Percentiles rank a stretch among this genome's conserved stretches.
phyloP scores from a whole-genome alignment of 305 asterid genomes.

The Fraxinus platypoda region DNA sequence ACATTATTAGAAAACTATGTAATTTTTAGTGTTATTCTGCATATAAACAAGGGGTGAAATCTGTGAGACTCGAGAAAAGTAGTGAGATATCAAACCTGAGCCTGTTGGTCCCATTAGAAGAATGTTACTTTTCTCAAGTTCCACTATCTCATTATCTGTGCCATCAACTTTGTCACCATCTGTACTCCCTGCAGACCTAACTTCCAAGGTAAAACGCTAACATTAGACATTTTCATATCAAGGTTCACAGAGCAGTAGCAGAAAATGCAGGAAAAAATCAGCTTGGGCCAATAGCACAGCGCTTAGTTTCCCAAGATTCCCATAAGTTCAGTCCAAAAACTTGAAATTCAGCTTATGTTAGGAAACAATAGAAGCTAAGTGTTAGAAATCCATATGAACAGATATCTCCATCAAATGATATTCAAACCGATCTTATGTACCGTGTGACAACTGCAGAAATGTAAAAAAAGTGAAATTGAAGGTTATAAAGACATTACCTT shows the following conservation, averaged over 20 bases:
- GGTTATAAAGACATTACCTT: slow-evolving; percentile 61
- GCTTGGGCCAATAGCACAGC: not conserved
- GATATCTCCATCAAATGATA: not conserved
- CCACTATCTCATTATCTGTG: slow-evolving; percentile 64
- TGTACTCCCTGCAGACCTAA: slow-evolving; percentile 72
- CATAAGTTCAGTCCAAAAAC: not conserved
- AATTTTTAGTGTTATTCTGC: slow-evolving; percentile 6
- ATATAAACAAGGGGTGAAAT: not conserved
- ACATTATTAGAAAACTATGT: slow-evolving; percentile 1
- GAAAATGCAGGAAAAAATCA: not conserved
- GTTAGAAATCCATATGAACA: not conserved
- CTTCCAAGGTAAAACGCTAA: slow-evolving; percentile 41
- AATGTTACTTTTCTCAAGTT: slow-evolving; percentile 96
- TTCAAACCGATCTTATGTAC: not conserved
- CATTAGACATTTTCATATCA: slow-evolving; percentile 29
- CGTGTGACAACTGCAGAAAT: slow-evolving; percentile 4
- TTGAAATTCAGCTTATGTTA: not conserved
- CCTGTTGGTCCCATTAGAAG: slow-evolving; percentile 98
- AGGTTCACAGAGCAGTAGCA: slow-evolving; percentile 10
- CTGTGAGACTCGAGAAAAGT: slow-evolving; percentile 1
- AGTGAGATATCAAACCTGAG: slow-evolving; percentile 58
- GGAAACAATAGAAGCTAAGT: not conserved
- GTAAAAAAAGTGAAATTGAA: slow-evolving; percentile 12
- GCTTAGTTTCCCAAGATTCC: not conserved
- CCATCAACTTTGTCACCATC: slow-evolving; percentile 48